phyloP scores from a whole-genome alignment of 2,329 filamentous ascomycete species.

The Aspergillus fumigatiaffinis region DNA sequence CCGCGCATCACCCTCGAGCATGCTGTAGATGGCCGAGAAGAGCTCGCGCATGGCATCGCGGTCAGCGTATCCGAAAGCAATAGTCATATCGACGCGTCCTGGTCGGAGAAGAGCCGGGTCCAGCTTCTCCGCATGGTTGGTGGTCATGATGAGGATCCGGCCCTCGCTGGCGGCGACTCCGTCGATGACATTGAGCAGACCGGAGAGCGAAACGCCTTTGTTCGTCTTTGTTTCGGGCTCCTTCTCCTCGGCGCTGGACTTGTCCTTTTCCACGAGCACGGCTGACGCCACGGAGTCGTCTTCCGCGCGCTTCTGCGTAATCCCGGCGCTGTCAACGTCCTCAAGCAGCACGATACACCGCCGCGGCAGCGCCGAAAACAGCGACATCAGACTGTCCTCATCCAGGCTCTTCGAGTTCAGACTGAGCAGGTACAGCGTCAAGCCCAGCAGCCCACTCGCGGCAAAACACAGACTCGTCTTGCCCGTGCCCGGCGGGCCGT shows the following conservation, averaged over 20 bases:
- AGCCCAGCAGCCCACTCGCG: conserved; percentile 64
- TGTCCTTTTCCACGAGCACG: conserved; percentile 16
- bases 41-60: conserved; percentile 35
- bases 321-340: conserved; percentile 70
- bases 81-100: conserved; percentile 62
- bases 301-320: conserved; percentile 52
- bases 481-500: conserved; percentile 76
- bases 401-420: conserved; percentile 59
- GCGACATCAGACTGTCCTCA: conserved; percentile 60
- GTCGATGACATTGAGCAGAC: conserved; percentile 66
- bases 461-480: conserved; percentile 71
- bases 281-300: conserved; percentile 37
- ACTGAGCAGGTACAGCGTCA: conserved; percentile 69
- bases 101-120: conserved; percentile 63
- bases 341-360: conserved; percentile 71
- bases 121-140: conserved; percentile 62
- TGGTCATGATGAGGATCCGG: conserved; percentile 70
- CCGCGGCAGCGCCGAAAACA: conserved; percentile 65
- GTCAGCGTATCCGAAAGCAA: conserved; percentile 51
- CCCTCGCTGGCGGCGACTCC: conserved; percentile 67
- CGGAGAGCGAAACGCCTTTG: conserved; percentile 59
- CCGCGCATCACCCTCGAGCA: conserved; percentile 27
- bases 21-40: conserved; percentile 37
- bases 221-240: conserved; percentile 5
- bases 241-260: conserved; percentile 14